These are phyloP conservation scores for Endocarpon pusillum DNA, from an alignment of 495 filamentous ascomycete genomes.

Conservation along the genomic window DNA sequence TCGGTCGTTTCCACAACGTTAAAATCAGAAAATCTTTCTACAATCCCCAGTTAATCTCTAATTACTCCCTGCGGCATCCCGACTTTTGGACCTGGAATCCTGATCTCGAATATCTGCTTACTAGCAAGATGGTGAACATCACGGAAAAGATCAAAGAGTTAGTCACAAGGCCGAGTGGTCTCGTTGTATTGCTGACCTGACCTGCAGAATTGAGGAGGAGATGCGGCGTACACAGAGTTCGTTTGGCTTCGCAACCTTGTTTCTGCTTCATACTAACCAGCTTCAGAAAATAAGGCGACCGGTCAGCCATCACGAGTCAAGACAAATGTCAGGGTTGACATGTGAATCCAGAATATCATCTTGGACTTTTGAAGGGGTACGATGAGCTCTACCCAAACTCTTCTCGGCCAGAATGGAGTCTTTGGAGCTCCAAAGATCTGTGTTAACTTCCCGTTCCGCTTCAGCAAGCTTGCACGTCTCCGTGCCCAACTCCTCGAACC, in stretches of 20 bases:
- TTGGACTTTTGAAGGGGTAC: conserved; percentile 94
- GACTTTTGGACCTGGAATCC: too few species aligned
- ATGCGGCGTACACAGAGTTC: conserved; percentile 96
- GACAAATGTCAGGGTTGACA: conserved; percentile 1
- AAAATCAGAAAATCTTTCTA: too few species aligned
- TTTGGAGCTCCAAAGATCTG: conserved; percentile 2
- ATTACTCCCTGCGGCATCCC: too few species aligned
- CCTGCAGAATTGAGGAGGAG: conserved; percentile 99
- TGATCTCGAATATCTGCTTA: conserved; percentile 6
- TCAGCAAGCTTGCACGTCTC: conserved; percentile 86
- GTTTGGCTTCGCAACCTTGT: too few species aligned
- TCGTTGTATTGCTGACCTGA: conserved; percentile 6
- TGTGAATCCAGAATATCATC: conserved; percentile 65
- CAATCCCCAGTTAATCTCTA: too few species aligned
- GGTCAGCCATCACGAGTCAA: conserved; percentile 34
- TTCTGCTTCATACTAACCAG: too few species aligned
- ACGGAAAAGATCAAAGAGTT: conserved; percentile 99
- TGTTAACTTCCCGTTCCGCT: background rate
- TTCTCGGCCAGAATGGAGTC: conserved; percentile 6
- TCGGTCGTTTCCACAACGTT: too few species aligned
- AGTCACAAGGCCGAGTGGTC: conserved; percentile 15
- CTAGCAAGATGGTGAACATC: conserved; percentile 91
- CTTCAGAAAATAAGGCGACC: conserved; percentile 99
- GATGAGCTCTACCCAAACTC: conserved; percentile 5
- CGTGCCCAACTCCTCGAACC: conserved; percentile 93